These are phyloP conservation scores for Cladosporium phlei DNA, from an alignment of 2,329 filamentous ascomycete species.

Conservation along the genomic window DNA sequence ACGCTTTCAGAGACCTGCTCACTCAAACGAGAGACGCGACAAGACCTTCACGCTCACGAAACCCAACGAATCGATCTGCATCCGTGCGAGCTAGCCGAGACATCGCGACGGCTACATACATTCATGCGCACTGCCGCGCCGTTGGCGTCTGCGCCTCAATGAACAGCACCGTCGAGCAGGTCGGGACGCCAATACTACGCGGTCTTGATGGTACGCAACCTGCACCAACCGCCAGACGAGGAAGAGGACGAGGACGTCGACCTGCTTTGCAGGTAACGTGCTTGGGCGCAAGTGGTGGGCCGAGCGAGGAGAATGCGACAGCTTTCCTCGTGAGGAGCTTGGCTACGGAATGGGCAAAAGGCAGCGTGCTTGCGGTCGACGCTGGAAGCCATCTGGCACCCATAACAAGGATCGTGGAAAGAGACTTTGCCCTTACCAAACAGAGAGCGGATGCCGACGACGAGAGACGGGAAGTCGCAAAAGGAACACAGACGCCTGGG, in stretches of 20 bases:
- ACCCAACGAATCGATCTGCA: no score
- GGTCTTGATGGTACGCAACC: not conserved
- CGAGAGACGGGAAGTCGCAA: constrained; percentile 6
- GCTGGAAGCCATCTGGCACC: constrained; percentile 83
- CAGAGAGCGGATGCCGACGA: constrained; percentile 14
- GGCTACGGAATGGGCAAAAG: constrained; percentile 71
- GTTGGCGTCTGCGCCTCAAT: constrained; percentile 9
- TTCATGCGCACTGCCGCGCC: constrained; percentile 13
- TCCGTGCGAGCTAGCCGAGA: constrained; percentile 1
- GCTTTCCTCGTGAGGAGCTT: constrained; percentile 83
- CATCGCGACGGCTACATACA: constrained; percentile 7
- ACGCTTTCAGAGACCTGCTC: no score
- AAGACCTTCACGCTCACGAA: no score
- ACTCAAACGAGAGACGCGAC: no score
- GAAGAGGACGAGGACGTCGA: constrained; percentile 20
- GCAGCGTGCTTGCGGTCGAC: constrained; percentile 86
- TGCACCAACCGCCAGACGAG: not conserved
- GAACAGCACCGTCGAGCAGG: constrained; percentile 9
- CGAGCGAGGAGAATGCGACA: constrained; percentile 82
- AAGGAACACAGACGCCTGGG: constrained; percentile 10
- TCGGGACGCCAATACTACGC: not conserved
- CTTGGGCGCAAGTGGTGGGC: constrained; percentile 78
- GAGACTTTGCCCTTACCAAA: constrained; percentile 44
- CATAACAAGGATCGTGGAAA: constrained; percentile 72
- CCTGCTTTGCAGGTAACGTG: constrained; percentile 45